Evolutionary conservation across 2,329 filamentous ascomycete species (phyloP).

Genomic region (Amesomyces nigricolor): DNA sequence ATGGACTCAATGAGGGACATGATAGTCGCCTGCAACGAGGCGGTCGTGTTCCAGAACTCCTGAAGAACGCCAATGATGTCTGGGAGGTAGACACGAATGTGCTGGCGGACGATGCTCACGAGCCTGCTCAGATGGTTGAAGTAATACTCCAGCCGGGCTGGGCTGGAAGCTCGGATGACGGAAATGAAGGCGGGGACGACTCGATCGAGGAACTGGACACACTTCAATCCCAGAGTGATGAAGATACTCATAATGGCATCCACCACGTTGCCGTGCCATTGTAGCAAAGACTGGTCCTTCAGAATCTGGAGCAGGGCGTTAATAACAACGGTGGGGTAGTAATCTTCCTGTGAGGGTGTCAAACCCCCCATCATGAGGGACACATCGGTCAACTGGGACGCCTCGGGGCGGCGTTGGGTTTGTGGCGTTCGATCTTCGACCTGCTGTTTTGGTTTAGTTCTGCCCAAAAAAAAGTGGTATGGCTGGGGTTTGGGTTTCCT

Average conservation of each 20-base stretch:
- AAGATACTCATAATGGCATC: conserved; percentile 99
- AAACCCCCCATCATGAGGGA: conserved; percentile 96
- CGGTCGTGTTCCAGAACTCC: conserved; percentile 81
- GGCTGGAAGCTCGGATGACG: conserved; percentile 77
- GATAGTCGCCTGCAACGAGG: conserved; percentile 83
- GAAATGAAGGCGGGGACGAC: conserved; percentile 91
- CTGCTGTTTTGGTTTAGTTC: conserved; percentile 45
- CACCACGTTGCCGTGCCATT: conserved; percentile 89
- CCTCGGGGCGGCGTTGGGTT: conserved; percentile 60
- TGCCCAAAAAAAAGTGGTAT: background rate
- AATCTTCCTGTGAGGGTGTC: conserved; percentile 95
- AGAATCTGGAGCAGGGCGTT: conserved; percentile 89
- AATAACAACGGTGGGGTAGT: conserved; percentile 96
- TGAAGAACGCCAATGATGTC: conserved; percentile 81
- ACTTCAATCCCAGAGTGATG: conserved; percentile 90
- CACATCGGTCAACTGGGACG: conserved; percentile 76
- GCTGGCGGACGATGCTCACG: conserved; percentile 91
- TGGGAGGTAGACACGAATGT: conserved; percentile 85
- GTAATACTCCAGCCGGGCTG: conserved; percentile 81
- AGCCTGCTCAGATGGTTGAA: conserved; percentile 94
- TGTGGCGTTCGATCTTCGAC: conserved; percentile 87
- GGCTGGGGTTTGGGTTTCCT: background rate
- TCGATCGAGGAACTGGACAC: conserved; percentile 86
- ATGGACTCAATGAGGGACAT: conserved; percentile 90
- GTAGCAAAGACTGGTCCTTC: conserved; percentile 80